Conservation (phyloP, 768 basidiomycete genomes). For the Tulasnella sp. region DNA sequence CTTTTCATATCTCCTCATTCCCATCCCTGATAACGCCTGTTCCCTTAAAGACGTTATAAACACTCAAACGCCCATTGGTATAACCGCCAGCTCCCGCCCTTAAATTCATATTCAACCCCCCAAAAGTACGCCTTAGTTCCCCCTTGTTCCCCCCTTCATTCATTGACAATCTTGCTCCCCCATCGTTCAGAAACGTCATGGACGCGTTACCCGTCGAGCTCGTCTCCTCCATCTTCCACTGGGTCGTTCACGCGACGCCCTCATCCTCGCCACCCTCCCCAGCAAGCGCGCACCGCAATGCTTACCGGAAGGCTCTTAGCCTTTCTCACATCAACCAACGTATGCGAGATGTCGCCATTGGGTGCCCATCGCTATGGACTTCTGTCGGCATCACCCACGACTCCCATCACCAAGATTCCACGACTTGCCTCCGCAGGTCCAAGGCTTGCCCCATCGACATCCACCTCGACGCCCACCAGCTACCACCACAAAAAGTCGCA, state of each 20-base stretch:
- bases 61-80: not conserved
- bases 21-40: not conserved
- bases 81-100: not conserved
- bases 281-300: not conserved
- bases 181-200: not conserved
- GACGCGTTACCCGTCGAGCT: conserved; percentile 19
- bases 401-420: conserved; percentile 1
- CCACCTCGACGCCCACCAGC: conserved; percentile 1
- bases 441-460: conserved; percentile 5
- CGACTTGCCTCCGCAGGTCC: not conserved
- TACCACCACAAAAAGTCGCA: not conserved
- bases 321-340: conserved; percentile 15
- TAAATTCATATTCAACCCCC: not conserved
- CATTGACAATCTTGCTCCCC: not conserved
- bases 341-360: conserved; percentile 12
- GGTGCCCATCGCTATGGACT: conserved; percentile 8
- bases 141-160: not conserved
- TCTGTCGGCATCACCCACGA: conserved; percentile 3
- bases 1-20: not conserved
- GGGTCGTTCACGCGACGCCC: not conserved
- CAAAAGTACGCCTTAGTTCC: not conserved
- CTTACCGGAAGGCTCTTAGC: not conserved
- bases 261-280: not conserved
- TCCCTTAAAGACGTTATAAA: not conserved
- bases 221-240: conserved; percentile 10